Evolutionary conservation across 192 early-diverging fungal species (phyloP), one percentile per base, ranked within the genome.

Genomic region (Podila epicladia): DNA sequence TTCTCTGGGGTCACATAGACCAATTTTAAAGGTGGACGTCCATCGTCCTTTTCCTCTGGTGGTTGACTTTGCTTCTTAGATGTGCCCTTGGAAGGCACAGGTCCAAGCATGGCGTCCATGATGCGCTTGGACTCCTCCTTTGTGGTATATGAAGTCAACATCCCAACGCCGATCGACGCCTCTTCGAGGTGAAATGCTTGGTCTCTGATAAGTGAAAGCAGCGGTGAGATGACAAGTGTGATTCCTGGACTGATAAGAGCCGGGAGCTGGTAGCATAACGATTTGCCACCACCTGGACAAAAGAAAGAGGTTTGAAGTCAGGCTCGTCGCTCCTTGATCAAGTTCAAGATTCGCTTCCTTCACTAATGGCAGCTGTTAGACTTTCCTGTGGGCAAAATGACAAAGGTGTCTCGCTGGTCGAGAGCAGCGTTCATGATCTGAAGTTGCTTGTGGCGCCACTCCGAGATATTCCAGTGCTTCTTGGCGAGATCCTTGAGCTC

Each of bases 151-250:
- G 77, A 80, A 4, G 77, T 80, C 51, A 80, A 33, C 77, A 80
- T 80, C 5, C 77, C 77, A 0, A 73, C 77, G 4, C 77, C 77
- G n/a, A 80, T 80, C 0, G 62, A 64, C 1, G 77, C 85, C 4
- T 84, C 78, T 20, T 93, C 83, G 29, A 99, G 86, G 45, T 92
- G 89, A 41, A 86, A 83, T 4, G 98, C 95, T 77, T 99, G 97
- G 77, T 99, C 97, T 65, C 95, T 89, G 85, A 99, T 98, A 28
- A 99, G 86, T n/a, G 96, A 97, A 9, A 99, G 84, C 17, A 99
- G 85, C 1, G 97, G 97, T 4, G 96, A 97, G 5, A 99, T 88
- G 13, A 99, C 97, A 22, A 97, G 75, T 0, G 95, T 96, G 6
- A 98, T 84, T 9, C 95, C 95, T 32, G 80, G 73, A 9, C 93